Conservation (phyloP, 805 yeast genomes). For the Pichia thaimueangensis region DNA sequence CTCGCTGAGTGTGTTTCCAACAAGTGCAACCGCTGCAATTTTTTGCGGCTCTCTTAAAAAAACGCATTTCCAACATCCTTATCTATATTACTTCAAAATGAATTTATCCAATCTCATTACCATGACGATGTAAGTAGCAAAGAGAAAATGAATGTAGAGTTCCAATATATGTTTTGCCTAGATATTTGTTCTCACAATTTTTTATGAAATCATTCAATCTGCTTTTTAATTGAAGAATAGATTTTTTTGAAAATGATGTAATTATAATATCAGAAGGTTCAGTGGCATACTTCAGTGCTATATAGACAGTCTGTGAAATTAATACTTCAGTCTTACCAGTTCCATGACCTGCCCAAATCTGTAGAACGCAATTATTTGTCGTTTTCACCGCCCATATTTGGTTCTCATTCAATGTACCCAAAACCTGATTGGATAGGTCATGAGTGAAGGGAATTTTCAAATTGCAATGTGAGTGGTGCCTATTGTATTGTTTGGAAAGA, state of each 20-base stretch:
- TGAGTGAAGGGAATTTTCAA: too few species aligned
- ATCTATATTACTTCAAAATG: slow-evolving; percentile 53
- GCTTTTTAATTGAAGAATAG: slow-evolving; percentile 77
- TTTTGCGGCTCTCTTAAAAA: slow-evolving; percentile 24
- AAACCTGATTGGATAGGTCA: slow-evolving; percentile 1
- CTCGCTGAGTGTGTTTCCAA: slow-evolving; percentile 33
- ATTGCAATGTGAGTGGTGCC: too few species aligned
- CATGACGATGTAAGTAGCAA: slow-evolving; percentile 49
- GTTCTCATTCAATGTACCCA: slow-evolving; percentile 30
- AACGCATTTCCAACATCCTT: slow-evolving; percentile 52
- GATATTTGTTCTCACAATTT: slow-evolving; percentile 27
- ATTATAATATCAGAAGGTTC: slow-evolving; percentile 65
- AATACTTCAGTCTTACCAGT: slow-evolving; percentile 80
- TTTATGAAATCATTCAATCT: slow-evolving; percentile 40
- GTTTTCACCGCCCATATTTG: slow-evolving; percentile 42
- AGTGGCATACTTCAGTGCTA: slow-evolving; percentile 45
- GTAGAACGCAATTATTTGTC: slow-evolving; percentile 34
- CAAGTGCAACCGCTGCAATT: slow-evolving; percentile 17
- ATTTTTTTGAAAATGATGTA: slow-evolving; percentile 89
- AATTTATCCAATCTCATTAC: slow-evolving; percentile 40
- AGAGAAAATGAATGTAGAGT: slow-evolving; percentile 86
- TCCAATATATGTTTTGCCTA: slow-evolving; percentile 56
- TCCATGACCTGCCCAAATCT: slow-evolving; percentile 56
- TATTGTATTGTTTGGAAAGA: too few species aligned
- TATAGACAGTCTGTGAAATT: slow-evolving; percentile 69